A percentile compares a stretch with the other conserved stretches of the same genome.
Conservation (phyloP, 306 rosid genomes). For the Rosa rugosa region DNA sequence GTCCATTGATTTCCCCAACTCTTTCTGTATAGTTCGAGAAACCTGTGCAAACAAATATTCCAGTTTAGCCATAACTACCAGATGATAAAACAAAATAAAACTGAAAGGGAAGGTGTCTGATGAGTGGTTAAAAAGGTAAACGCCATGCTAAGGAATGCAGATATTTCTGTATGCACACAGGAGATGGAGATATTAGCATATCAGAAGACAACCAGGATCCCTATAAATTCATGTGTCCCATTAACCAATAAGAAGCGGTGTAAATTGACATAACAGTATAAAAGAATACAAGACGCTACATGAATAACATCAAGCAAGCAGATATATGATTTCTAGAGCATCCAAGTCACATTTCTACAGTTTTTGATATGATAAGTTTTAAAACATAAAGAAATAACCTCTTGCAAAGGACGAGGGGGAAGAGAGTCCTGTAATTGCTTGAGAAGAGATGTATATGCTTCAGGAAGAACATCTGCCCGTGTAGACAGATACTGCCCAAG, state of each 20-base stretch:
- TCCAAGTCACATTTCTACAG: neutral
- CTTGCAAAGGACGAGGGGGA: conserved; percentile 94
- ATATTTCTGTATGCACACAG: neutral
- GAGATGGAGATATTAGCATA: neutral
- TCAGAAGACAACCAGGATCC: neutral
- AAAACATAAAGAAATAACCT: conserved; percentile 43
- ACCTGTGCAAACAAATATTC: conserved; percentile 53
- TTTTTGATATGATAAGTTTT: neutral
- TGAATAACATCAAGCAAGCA: neutral
- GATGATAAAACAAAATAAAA: neutral
- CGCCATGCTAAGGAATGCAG: neutral
- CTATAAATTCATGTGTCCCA: neutral
- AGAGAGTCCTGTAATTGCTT: conserved; percentile 94
- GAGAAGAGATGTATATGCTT: conserved; percentile 72
- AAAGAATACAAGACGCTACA: neutral
- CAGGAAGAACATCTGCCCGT: conserved; percentile 96
- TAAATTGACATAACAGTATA: neutral
- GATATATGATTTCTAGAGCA: neutral
- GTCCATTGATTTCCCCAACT: conserved; percentile 87
- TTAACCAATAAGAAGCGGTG: neutral
- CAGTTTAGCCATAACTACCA: conserved; percentile 24
- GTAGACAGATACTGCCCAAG: conserved; percentile 97
- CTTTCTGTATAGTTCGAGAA: conserved; percentile 62
- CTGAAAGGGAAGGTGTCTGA: neutral
- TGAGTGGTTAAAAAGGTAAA: neutral